A percentile compares a stretch with the other conserved stretches of the same genome.
Conservation (phyloP, 140 eudicot species). For the Senecio squalidus region DNA sequence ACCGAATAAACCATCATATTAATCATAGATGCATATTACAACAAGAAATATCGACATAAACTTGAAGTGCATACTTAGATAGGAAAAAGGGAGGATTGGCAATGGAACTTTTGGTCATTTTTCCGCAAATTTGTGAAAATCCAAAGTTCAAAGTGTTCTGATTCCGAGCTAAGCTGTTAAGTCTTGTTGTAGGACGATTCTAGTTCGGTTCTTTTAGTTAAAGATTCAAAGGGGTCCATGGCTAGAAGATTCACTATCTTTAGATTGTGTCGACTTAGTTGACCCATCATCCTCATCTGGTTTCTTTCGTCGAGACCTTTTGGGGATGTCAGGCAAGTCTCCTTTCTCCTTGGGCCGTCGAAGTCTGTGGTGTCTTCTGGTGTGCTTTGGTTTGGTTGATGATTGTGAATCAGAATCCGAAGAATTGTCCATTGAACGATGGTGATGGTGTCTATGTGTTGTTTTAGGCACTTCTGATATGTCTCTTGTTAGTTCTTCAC, state of each 20-base stretch:
- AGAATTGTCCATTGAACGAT: slow-evolving; percentile 29
- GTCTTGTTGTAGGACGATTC: slow-evolving; percentile 19
- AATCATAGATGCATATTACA: slow-evolving; percentile 18
- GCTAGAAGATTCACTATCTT: slow-evolving; percentile 14
- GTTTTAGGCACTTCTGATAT: slow-evolving; percentile 20
- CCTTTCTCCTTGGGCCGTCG: slow-evolving; percentile 20
- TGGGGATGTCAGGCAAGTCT: slow-evolving; percentile 42
- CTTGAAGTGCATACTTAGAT: slow-evolving; percentile 8
- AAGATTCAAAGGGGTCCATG: slow-evolving; percentile 8
- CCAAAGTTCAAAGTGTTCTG: slow-evolving; percentile 7
- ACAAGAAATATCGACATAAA: slow-evolving; percentile 6
- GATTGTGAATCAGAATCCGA: slow-evolving; percentile 23
- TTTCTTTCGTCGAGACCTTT: slow-evolving; percentile 49
- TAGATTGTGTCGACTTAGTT: slow-evolving; percentile 31
- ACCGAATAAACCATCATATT: slow-evolving; percentile 10
- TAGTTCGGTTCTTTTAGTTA: slow-evolving; percentile 1
- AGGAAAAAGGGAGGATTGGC: background rate
- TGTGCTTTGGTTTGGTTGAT: slow-evolving; percentile 27
- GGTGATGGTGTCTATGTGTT: slow-evolving; percentile 31
- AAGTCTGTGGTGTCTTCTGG: slow-evolving; percentile 29
- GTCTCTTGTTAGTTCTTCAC: slow-evolving; percentile 32
- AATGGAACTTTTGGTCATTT: slow-evolving; percentile 4
- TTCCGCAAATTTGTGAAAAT: slow-evolving; percentile 6
- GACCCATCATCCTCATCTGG: slow-evolving; percentile 52
- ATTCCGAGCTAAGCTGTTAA: slow-evolving; percentile 10